Conservation (phyloP, 306 rosid genomes). For the Medicago ruthenica region DNA sequence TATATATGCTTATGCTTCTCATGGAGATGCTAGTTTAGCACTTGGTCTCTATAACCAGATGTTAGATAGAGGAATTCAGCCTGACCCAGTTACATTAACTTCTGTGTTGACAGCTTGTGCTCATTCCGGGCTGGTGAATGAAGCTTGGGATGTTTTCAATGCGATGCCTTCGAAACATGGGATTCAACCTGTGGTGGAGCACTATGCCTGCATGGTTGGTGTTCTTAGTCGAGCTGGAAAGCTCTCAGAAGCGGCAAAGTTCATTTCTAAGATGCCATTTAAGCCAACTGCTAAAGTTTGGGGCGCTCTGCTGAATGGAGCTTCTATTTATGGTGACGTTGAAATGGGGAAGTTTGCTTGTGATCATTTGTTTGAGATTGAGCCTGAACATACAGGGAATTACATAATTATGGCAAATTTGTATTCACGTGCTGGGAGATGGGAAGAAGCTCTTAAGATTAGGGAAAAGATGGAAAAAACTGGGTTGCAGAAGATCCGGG, state of each 20-base stretch:
- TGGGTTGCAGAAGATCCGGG: slow-evolving; percentile 73
- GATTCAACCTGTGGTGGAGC: slow-evolving; percentile 75
- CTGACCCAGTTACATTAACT: slow-evolving; percentile 77
- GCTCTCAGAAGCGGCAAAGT: slow-evolving; percentile 69
- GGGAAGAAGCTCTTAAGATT: slow-evolving; percentile 77
- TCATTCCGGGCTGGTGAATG: slow-evolving; percentile 75
- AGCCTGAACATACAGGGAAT: slow-evolving; percentile 84
- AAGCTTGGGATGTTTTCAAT: slow-evolving; percentile 81
- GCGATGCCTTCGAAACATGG: slow-evolving; percentile 56
- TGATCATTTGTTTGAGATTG: slow-evolving; percentile 68
- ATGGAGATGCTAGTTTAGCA: slow-evolving; percentile 69
- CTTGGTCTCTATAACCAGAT: slow-evolving; percentile 66
- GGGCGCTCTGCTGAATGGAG: slow-evolving; percentile 88
- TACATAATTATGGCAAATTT: slow-evolving; percentile 86
- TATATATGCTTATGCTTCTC: slow-evolving; percentile 80
- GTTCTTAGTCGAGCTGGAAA: slow-evolving; percentile 85
- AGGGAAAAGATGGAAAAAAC: slow-evolving; percentile 66
- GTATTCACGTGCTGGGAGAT: slow-evolving; percentile 75
- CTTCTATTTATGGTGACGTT: slow-evolving; percentile 75
- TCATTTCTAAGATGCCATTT: slow-evolving; percentile 72
- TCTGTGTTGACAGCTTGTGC: slow-evolving; percentile 76
- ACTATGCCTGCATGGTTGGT: slow-evolving; percentile 87
- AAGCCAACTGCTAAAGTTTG: slow-evolving; percentile 85
- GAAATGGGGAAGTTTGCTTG: slow-evolving; percentile 71
- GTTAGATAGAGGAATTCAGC: slow-evolving; percentile 68